Percentiles rank a stretch among this genome's conserved stretches.
Evolutionary conservation across 768 basidiomycete genomes (phyloP).

Genomic region (Gelatoporia subvermispora): DNA sequence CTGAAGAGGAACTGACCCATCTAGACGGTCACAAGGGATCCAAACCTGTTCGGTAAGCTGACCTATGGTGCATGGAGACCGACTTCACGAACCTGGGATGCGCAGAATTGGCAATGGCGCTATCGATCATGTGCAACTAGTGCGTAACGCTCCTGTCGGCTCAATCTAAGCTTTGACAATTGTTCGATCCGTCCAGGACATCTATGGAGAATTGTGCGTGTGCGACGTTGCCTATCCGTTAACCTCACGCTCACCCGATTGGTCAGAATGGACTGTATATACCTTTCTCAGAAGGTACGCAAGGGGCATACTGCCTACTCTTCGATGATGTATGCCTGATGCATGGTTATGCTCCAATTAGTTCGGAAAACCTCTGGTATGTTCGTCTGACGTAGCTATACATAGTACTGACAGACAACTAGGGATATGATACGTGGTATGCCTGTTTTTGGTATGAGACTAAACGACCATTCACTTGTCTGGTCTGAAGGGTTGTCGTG

Average conservation of each 20-base stretch:
- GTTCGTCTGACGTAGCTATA: constrained; percentile 20
- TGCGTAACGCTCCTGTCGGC: constrained; percentile 21
- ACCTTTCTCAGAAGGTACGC: constrained; percentile 85
- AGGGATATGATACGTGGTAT: constrained; percentile 61
- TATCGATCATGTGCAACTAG: constrained; percentile 87
- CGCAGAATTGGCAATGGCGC: constrained; percentile 89
- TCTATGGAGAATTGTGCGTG: constrained; percentile 87
- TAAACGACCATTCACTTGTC: no score
- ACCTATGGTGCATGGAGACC: background rate
- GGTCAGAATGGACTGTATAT: constrained; percentile 88
- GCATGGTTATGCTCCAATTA: constrained; percentile 19
- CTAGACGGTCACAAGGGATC: constrained; percentile 87
- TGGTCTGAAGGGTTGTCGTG: constrained; percentile 21
- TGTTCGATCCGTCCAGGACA: no score
- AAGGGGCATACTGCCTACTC: no score
- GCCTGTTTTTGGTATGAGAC: constrained; percentile 1
- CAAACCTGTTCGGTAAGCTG: constrained; percentile 61
- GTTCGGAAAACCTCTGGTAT: constrained; percentile 74
- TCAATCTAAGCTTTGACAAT: no score
- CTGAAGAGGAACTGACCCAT: constrained; percentile 79
- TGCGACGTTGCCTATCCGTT: background rate
- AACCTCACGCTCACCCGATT: background rate
- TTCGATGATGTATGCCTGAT: background rate
- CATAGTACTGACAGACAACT: background rate
- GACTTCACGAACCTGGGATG: background rate